Evolutionary conservation across 305 asterid genomes (phyloP).

Genomic region (Fraxinus floribunda): DNA sequence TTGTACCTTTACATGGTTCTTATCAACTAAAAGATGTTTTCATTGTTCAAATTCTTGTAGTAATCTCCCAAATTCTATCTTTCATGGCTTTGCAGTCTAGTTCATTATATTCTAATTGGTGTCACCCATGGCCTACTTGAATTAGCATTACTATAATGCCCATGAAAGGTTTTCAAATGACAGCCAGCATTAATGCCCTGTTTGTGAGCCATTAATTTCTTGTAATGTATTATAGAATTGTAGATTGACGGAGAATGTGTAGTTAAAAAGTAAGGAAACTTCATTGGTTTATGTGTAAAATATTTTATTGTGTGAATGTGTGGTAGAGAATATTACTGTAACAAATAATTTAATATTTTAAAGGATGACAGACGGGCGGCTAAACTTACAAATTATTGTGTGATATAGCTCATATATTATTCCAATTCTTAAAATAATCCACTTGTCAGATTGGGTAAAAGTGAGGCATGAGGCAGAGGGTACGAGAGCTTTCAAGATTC

Average conservation of each 20-base stretch:
- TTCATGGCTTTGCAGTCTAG: neutral
- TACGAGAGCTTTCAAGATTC: too few species aligned
- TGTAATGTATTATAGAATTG: too few species aligned
- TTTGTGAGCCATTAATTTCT: too few species aligned
- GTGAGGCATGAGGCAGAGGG: neutral
- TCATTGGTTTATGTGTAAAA: too few species aligned
- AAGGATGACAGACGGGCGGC: too few species aligned
- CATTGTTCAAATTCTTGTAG: conserved; percentile 36
- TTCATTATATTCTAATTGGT: neutral
- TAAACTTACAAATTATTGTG: neutral
- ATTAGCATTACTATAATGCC: neutral
- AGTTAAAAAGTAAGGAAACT: too few species aligned
- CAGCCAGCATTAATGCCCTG: neutral
- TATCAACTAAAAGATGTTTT: neutral
- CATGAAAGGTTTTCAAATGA: neutral
- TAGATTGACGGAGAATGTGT: too few species aligned
- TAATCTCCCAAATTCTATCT: conserved; percentile 27
- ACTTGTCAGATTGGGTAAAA: neutral
- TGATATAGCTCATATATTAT: neutral
- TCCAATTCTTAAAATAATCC: neutral
- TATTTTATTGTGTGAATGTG: too few species aligned
- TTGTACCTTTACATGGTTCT: conserved; percentile 1
- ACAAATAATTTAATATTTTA: too few species aligned
- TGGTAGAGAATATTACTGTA: too few species aligned
- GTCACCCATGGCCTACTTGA: neutral